phyloP scores from a whole-genome alignment of 2,329 filamentous ascomycete species.

The Akanthomyces dipterigenus region DNA sequence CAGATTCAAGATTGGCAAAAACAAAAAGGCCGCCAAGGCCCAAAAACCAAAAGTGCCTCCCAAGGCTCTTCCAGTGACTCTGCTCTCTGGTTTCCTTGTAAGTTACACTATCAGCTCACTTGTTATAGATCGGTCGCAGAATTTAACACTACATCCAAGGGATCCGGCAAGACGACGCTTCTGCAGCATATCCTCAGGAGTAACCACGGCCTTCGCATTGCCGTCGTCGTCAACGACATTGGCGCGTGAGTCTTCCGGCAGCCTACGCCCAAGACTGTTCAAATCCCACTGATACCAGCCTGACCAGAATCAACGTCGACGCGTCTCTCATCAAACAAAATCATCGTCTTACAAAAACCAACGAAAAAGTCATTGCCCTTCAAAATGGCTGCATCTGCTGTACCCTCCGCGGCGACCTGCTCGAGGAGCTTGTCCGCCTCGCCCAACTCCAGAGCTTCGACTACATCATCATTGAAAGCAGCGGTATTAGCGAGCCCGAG shows the following conservation, averaged over 20 bases:
- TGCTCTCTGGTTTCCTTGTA: constrained; percentile 55
- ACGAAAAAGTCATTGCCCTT: constrained; percentile 60
- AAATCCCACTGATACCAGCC: not conserved
- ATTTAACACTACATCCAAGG: constrained; percentile 32
- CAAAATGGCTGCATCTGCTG: constrained; percentile 75
- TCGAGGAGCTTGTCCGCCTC: constrained; percentile 61
- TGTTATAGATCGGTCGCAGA: not conserved
- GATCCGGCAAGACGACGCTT: constrained; percentile 65
- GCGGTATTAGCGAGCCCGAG: constrained; percentile 65
- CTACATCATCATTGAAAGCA: constrained; percentile 67
- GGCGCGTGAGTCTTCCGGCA: constrained; percentile 37
- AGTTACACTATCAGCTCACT: not conserved
- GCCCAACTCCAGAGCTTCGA: constrained; percentile 57
- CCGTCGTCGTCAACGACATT: constrained; percentile 70
- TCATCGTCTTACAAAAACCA: constrained; percentile 48
- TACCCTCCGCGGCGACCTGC: constrained; percentile 62
- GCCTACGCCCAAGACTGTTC: rapidly evolving
- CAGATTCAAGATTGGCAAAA: constrained; percentile 10
- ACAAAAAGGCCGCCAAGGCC: constrained; percentile 9
- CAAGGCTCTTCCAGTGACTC: constrained; percentile 47
- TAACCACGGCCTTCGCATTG: constrained; percentile 61
- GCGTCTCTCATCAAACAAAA: constrained; percentile 52
- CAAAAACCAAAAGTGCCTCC: constrained; percentile 11
- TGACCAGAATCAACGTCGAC: constrained; percentile 54
- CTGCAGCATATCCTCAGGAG: constrained; percentile 62